Percentiles rank a stretch among this genome's conserved stretches.
Conservation (phyloP, 768 basidiomycete species). For the Tulasnella calospora region DNA sequence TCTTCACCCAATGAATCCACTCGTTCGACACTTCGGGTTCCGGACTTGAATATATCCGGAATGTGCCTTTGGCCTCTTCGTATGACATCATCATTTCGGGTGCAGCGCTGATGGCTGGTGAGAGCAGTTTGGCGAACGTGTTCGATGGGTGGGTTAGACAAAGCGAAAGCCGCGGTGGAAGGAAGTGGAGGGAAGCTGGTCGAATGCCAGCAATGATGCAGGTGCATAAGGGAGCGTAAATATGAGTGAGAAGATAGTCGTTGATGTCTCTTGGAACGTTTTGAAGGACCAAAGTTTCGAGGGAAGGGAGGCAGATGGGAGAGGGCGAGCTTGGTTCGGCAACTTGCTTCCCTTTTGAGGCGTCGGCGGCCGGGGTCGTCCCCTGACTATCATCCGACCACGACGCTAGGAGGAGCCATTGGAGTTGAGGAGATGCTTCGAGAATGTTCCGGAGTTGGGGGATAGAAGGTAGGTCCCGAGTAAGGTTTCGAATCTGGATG, state of each 20-base stretch:
- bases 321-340: background rate
- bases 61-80: background rate
- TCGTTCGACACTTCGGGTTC: background rate
- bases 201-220: background rate
- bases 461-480: background rate
- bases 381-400: background rate
- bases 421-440: background rate
- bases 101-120: background rate
- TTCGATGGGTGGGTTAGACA: background rate
- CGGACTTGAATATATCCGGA: background rate
- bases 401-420: background rate
- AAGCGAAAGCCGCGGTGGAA: background rate
- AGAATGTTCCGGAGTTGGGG: background rate
- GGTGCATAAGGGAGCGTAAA: background rate
- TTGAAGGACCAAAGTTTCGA: slow-evolving; percentile 1
- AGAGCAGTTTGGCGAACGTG: background rate
- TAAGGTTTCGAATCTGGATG: background rate
- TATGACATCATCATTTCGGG: background rate
- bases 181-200: background rate
- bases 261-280: background rate
- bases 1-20: background rate
- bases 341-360: background rate
- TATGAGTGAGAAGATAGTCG: background rate
- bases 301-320: background rate
- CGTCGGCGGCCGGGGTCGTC: background rate